phyloP scores from a whole-genome alignment of 2,329 filamentous ascomycete genomes.

The Metarhizium brunneum region DNA sequence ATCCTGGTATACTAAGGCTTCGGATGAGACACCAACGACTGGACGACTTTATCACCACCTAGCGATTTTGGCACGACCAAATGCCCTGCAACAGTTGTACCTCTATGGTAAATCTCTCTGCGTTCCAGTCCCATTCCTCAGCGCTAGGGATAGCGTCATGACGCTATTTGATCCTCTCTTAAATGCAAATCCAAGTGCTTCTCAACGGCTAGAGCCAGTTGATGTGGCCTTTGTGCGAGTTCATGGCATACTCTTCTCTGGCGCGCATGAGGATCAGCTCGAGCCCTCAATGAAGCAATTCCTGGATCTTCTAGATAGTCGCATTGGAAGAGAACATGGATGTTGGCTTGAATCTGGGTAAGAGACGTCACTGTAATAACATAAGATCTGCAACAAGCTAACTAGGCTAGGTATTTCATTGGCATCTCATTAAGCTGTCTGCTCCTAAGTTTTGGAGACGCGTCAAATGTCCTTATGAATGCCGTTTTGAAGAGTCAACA shows the following conservation, averaged over 20 bases:
- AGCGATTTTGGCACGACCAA: conserved; percentile 65
- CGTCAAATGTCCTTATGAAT: conserved; percentile 37
- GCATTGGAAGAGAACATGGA: conserved; percentile 41
- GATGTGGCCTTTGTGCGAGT: conserved; percentile 55
- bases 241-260: conserved; percentile 56
- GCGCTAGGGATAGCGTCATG: conserved; percentile 60
- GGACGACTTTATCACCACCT: conserved; percentile 84
- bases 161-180: conserved; percentile 58
- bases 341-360: conserved; percentile 43
- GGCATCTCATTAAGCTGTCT: conserved; percentile 22
- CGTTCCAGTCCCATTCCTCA: conserved; percentile 55
- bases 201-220: conserved; percentile 22
- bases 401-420: conserved; percentile 20
- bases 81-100: conserved; percentile 61
- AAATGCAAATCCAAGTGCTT: conserved; percentile 4
- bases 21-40: conserved; percentile 63
- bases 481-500: conserved; percentile 20
- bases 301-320: conserved; percentile 40
- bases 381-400: background rate
- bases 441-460: conserved; percentile 24
- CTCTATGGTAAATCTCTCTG: conserved; percentile 64
- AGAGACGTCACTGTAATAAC: conserved; percentile 1
- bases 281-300: conserved; percentile 38
- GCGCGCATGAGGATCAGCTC: conserved; percentile 37
- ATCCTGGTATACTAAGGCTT: conserved; percentile 78